Evolutionary conservation across 2,329 filamentous ascomycete genomes (phyloP).

Genomic region (Claviceps sp.): DNA sequence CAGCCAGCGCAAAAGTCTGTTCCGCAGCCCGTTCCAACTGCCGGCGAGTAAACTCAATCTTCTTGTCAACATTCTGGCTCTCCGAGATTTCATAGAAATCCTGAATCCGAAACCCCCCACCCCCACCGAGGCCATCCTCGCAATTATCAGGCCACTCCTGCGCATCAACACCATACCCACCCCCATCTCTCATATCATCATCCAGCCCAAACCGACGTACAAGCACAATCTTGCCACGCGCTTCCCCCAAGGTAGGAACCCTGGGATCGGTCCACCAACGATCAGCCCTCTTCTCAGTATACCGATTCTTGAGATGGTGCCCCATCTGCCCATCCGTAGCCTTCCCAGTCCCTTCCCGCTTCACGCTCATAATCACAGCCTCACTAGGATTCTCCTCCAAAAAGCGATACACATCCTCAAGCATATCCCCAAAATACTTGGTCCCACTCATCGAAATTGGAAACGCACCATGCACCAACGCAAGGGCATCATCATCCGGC

Average conservation of each 20-base stretch:
- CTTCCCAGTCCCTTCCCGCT: slow-evolving; percentile 77
- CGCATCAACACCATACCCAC: slow-evolving; percentile 47
- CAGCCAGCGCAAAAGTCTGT: slow-evolving; percentile 31
- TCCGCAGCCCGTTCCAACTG: slow-evolving; percentile 63
- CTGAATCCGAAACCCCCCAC: slow-evolving; percentile 71
- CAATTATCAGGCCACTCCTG: slow-evolving; percentile 79
- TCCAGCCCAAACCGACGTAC: slow-evolving; percentile 66
- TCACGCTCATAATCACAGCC: slow-evolving; percentile 73
- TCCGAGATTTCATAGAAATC: slow-evolving; percentile 87
- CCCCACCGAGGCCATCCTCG: slow-evolving; percentile 54
- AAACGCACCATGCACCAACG: slow-evolving; percentile 82
- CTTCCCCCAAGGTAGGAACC: slow-evolving; percentile 67
- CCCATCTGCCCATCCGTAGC: slow-evolving; percentile 69
- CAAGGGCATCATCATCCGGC: slow-evolving; percentile 48
- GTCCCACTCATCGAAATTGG: slow-evolving; percentile 71
- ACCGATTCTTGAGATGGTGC: slow-evolving; percentile 59
- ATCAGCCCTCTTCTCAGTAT: slow-evolving; percentile 41
- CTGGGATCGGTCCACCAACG: slow-evolving; percentile 69
- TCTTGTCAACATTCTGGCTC: slow-evolving; percentile 62
- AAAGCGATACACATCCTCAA: slow-evolving; percentile 61
- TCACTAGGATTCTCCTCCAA: slow-evolving; percentile 67
- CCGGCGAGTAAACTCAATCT: slow-evolving; percentile 59
- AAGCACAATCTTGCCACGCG: slow-evolving; percentile 70
- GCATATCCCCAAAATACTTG: slow-evolving; percentile 64
- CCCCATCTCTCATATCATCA: slow-evolving; percentile 32